These are phyloP conservation scores for Eucalyptus albens DNA, from an alignment of 345 rosid species.

Conservation along the genomic window DNA sequence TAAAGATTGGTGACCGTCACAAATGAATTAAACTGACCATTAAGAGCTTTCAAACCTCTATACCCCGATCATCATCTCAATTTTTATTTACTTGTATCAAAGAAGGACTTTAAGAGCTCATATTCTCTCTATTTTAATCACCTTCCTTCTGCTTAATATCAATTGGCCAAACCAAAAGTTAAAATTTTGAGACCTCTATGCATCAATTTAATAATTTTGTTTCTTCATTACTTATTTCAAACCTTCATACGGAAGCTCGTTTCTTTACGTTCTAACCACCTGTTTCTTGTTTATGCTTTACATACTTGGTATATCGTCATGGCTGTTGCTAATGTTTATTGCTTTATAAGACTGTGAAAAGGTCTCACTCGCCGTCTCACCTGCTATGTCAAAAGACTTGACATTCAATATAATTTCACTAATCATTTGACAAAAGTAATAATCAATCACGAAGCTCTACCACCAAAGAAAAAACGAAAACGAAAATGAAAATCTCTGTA, in stretches of 20 bases:
- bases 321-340: neutral
- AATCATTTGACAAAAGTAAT: neutral
- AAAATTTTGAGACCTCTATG: neutral
- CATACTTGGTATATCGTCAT: neutral
- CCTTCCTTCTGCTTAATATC: neutral
- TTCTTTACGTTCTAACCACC: neutral
- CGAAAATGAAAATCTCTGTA: neutral
- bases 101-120: fast-evolving
- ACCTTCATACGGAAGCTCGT: neutral
- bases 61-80: neutral
- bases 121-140: neutral
- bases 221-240: neutral
- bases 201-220: neutral
- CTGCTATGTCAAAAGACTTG: neutral
- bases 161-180: neutral
- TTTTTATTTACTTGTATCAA: too few species aligned
- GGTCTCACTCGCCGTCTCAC: neutral
- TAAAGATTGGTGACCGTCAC: neutral
- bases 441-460: neutral
- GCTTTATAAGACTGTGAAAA: neutral
- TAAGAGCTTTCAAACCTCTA: neutral
- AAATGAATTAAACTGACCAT: neutral
- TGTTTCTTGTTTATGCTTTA: too few species aligned
- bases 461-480: neutral
- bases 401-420: neutral